These are phyloP conservation scores for Raffaelea arxii DNA, from an alignment of 2,329 filamentous ascomycete species.

Conservation along the genomic window DNA sequence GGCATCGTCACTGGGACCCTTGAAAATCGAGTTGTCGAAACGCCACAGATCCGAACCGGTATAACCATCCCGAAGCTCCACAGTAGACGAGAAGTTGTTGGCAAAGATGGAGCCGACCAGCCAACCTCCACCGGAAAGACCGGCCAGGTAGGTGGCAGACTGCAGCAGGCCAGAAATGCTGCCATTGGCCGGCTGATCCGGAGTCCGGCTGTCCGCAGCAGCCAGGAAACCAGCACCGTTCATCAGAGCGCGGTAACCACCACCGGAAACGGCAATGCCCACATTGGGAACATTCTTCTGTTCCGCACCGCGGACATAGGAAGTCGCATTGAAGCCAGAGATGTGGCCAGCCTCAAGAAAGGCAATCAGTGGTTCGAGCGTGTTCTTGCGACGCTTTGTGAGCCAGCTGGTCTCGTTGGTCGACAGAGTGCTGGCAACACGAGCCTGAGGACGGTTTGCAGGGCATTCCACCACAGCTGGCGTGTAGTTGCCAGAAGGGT, in stretches of 20 bases:
- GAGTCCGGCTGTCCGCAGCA: conserved; percentile 68
- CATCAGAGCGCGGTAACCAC: conserved; percentile 78
- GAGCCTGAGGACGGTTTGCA: conserved; percentile 55
- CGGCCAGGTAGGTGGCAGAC: conserved; percentile 68
- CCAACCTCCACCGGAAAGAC: conserved; percentile 77
- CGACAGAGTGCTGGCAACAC: conserved; percentile 54
- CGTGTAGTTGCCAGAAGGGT: conserved; percentile 53
- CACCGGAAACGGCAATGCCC: conserved; percentile 69
- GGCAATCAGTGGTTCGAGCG: conserved; percentile 62
- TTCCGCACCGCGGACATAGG: conserved; percentile 51
- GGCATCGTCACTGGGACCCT: conserved; percentile 19
- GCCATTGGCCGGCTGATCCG: conserved; percentile 48
- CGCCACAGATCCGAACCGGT: conserved; percentile 22
- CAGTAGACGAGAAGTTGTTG: conserved; percentile 74
- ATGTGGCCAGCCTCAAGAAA: conserved; percentile 67
- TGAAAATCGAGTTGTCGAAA: conserved; percentile 25
- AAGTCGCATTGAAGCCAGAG: conserved; percentile 62
- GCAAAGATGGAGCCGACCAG: conserved; percentile 70
- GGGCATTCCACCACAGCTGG: conserved; percentile 63
- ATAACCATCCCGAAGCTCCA: conserved; percentile 38
- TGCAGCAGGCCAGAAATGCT: conserved; percentile 76
- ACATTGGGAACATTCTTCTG: conserved; percentile 41
- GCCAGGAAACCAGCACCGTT: conserved; percentile 72
- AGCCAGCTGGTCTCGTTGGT: conserved; percentile 67
- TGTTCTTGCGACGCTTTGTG: conserved; percentile 58